Percentiles rank a stretch among this genome's conserved stretches.
Conservation (phyloP, 306 rosid genomes). For the Begonia loranthoides region DNA sequence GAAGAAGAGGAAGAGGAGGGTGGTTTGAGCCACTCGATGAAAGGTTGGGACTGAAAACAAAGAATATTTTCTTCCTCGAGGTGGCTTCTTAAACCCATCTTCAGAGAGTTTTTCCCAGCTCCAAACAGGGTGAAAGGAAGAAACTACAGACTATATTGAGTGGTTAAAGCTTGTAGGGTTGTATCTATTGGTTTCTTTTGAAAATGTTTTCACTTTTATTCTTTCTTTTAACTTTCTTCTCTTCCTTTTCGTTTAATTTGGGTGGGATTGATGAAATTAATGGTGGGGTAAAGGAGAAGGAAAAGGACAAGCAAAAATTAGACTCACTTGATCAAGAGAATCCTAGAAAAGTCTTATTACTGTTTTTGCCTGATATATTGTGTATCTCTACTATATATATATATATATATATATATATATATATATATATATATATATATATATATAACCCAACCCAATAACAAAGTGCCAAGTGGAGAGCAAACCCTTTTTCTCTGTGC, state of each 20-base stretch:
- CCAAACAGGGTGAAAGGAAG: constrained; percentile 14
- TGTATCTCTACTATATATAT: background rate
- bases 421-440: background rate
- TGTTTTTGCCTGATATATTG: constrained; percentile 2
- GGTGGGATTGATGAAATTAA: constrained; percentile 19
- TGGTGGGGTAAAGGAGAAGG: constrained; percentile 31
- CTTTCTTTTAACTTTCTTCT: background rate
- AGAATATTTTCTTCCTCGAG: constrained; percentile 25
- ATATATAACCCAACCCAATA: background rate
- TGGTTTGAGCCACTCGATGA: constrained; percentile 96
- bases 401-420: background rate
- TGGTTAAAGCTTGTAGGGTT: background rate
- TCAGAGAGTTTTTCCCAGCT: constrained; percentile 22
- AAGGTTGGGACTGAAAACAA: constrained; percentile 56
- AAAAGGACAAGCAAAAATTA: constrained; percentile 44
- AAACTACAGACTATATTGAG: too few relatives aligned
- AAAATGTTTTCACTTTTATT: background rate
- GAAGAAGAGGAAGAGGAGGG: constrained; percentile 20
- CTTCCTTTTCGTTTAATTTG: constrained; percentile 15
- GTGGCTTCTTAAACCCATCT: constrained; percentile 54
- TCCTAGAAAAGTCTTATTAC: constrained; percentile 39
- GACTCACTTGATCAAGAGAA: constrained; percentile 34
- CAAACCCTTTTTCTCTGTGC: too few relatives aligned
- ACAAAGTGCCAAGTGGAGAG: too few relatives aligned
- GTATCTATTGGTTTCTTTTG: constrained; percentile 10